Evolutionary conservation across 805 yeast genomes (phyloP).

Genomic region (Kluyveromyces wickerhamii): DNA sequence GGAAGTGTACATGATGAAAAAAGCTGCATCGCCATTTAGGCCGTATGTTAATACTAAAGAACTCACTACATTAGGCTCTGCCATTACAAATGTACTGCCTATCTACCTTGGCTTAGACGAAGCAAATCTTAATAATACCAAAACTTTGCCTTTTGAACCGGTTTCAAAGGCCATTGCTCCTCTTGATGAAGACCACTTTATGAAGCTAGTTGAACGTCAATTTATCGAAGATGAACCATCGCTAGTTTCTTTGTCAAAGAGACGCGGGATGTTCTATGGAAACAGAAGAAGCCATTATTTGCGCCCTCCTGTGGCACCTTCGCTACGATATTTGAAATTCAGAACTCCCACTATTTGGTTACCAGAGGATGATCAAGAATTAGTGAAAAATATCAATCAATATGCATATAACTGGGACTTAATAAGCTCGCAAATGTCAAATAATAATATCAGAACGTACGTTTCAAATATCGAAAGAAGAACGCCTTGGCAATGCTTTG

Average conservation of each 20-base stretch:
- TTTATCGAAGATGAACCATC: conserved; percentile 36
- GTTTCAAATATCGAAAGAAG: conserved; percentile 87
- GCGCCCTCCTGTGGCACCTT: conserved; percentile 90
- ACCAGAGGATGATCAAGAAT: conserved; percentile 81
- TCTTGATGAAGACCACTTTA: conserved; percentile 55
- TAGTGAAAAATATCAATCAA: conserved; percentile 75
- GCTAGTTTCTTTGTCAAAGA: conserved; percentile 26
- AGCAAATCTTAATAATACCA: conserved; percentile 24
- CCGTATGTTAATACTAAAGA: conserved; percentile 26
- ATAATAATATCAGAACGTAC: conserved; percentile 59
- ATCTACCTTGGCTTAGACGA: conserved; percentile 24
- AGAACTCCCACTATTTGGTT: conserved; percentile 94
- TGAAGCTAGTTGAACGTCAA: conserved; percentile 46
- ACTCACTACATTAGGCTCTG: conserved; percentile 27
- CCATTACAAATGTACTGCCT: conserved; percentile 30
- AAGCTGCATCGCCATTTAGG: conserved; percentile 26
- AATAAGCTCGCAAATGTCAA: conserved; percentile 71
- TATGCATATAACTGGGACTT: conserved; percentile 91
- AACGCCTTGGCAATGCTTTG: conserved; percentile 99
- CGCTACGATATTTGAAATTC: conserved; percentile 65
- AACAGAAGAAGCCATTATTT: conserved; percentile 54
- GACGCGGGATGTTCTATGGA: conserved; percentile 38
- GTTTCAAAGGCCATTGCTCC: conserved; percentile 62
- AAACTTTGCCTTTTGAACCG: conserved; percentile 38
- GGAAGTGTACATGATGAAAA: conserved; percentile 22